Percentiles rank a stretch among this genome's conserved stretches.
Evolutionary conservation across 1,139 yeast genomes (phyloP).

Genomic region (Nakaseomyces delphensis): DNA sequence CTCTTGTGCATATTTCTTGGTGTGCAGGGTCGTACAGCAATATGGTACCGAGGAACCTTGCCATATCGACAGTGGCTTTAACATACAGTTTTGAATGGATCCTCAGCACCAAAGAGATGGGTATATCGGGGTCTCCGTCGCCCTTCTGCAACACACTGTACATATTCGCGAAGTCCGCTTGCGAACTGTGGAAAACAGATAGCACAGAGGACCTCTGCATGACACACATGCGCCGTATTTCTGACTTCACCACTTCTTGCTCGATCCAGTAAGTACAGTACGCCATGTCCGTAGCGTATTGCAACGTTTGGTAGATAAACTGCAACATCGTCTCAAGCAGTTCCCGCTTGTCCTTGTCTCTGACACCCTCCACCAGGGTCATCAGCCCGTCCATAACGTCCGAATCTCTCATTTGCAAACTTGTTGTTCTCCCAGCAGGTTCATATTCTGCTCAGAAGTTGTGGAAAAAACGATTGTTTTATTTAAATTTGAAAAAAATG

Average conservation of each 20-base stretch:
- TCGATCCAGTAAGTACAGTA: conserved; percentile 1
- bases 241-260: neutral
- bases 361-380: neutral
- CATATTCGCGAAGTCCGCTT: conserved; percentile 1
- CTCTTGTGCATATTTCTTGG: neutral
- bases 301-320: neutral
- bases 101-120: neutral
- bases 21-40: neutral
- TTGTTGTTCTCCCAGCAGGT: too few relatives aligned
- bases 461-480: too few relatives aligned
- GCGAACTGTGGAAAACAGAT: conserved; percentile 4
- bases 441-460: too few relatives aligned
- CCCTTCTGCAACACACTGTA: conserved; percentile 1
- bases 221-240: neutral
- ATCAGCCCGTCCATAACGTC: neutral
- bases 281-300: conserved; percentile 1
- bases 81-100: neutral
- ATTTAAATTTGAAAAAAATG: too few relatives aligned
- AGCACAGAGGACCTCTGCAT: conserved; percentile 3
- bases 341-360: conserved; percentile 3
- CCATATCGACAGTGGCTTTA: neutral
- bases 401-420: neutral
- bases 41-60: neutral
- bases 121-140: conserved; percentile 2
- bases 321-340: conserved; percentile 4